These are phyloP conservation scores for Cystobasidium tubakii DNA, from an alignment of 768 basidiomycete species.

Conservation along the genomic window DNA sequence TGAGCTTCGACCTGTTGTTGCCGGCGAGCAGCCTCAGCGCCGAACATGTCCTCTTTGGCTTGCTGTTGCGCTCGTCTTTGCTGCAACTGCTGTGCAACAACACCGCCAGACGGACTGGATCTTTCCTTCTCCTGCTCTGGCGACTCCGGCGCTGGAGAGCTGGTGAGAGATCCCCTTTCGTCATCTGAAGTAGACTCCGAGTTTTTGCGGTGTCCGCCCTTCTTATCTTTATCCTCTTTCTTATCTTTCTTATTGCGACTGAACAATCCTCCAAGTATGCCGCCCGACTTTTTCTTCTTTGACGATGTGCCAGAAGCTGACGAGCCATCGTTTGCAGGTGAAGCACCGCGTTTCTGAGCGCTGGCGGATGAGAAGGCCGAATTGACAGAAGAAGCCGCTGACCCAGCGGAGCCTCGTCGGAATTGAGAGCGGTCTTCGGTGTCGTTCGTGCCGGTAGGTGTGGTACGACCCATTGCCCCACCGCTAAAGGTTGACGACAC, in stretches of 20 bases:
- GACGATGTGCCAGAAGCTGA: constrained; percentile 47
- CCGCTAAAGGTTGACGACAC: background rate
- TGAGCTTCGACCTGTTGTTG: constrained; percentile 47
- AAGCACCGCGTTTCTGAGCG: constrained; percentile 55
- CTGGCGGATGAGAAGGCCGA: constrained; percentile 42
- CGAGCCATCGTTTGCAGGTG: constrained; percentile 55
- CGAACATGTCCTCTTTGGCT: constrained; percentile 32
- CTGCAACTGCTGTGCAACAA: constrained; percentile 21
- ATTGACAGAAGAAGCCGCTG: constrained; percentile 4
- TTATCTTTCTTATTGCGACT: constrained; percentile 57
- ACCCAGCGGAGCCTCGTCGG: constrained; percentile 27
- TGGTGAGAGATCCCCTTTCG: constrained; percentile 3
- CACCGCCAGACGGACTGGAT: background rate
- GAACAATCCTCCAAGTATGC: constrained; percentile 72
- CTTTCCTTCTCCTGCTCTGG: constrained; percentile 11
- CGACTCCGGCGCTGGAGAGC: constrained; percentile 23
- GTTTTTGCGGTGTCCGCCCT: constrained; percentile 41
- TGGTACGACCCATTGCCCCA: background rate
- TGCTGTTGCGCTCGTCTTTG: constrained; percentile 8
- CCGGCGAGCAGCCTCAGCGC: constrained; percentile 35
- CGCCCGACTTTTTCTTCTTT: constrained; percentile 51
- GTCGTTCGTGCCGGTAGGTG: background rate
- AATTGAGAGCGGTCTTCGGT: constrained; percentile 7
- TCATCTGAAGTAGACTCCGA: constrained; percentile 45
- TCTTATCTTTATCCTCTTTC: constrained; percentile 42